Evolutionary conservation across 768 basidiomycete genomes (phyloP), one percentile per base, ranked within the genome.

Genomic region (Tylopilus plumbeoviolaceoides): DNA sequence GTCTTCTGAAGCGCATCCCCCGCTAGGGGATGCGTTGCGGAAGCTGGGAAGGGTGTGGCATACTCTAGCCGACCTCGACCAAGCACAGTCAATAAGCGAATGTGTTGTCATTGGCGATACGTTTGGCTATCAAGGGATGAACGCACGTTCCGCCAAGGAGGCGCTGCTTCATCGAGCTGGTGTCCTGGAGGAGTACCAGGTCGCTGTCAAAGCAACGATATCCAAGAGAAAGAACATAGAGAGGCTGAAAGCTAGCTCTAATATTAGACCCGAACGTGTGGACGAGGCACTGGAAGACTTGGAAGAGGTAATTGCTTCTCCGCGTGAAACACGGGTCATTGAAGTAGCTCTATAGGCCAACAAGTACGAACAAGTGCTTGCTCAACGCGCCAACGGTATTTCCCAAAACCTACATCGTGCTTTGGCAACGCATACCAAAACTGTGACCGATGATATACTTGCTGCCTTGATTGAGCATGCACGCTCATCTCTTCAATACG

Each of bases 31-130:
- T 61, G 92, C 93, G 0, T 68, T 97, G 55, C 82, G 86, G 55
- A 94, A 95, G 70, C 71, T 95, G 41, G 95, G 95, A 8, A 77
- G 95, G 53, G 79, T 84, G 7, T 91, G 87, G 81, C 94, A 98
- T 64, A 88, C 82, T 65, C 70, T 95, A 15, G 85, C 91, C 3
- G 94, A 95, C 64, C 79, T 97, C 53, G 87, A 92, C 59, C 87
- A 90, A 56, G 89, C 92, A 4, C 91, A 97, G 70, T 84, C 91
- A 30, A 89, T 93, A 55, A 93, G 89, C 61, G 95, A 98, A 77
- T 92, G 91, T 60, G 91, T 98, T 27, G 87, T 98, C 40, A 72
- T 99, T 25, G 95, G 94, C n/a, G 97, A 99, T 70, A 87, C 92
- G 0, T 74, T 98, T 48, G 93, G 93, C 2, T 99, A 99, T 70